These are phyloP conservation scores for Zanthoxylum bungeanum DNA, from an alignment of 345 rosid genomes.

Conservation along the genomic window DNA sequence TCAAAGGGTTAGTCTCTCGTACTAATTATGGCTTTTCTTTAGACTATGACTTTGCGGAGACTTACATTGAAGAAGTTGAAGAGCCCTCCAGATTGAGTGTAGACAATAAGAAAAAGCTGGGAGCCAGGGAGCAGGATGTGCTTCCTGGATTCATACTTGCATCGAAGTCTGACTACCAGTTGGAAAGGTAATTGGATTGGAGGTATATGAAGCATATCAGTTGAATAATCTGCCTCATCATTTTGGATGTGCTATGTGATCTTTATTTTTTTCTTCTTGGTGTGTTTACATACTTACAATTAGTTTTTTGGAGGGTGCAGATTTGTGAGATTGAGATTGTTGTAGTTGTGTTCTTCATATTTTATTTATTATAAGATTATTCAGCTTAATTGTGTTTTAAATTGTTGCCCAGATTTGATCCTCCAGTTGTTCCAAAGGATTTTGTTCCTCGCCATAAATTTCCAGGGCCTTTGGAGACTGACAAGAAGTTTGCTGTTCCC, in stretches of 20 bases:
- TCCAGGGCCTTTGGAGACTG: conserved; percentile 51
- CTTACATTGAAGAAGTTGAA: conserved; percentile 68
- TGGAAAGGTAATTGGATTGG: conserved; percentile 60
- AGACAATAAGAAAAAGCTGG: conserved; percentile 54
- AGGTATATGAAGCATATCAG: neutral
- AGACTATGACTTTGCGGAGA: conserved; percentile 75
- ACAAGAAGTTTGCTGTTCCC: conserved; percentile 40
- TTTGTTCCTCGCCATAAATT: conserved; percentile 77
- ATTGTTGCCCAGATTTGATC: conserved; percentile 63
- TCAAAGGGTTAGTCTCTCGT: neutral
- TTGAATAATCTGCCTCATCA: conserved; percentile 5
- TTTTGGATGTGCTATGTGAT: neutral
- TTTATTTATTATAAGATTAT: neutral
- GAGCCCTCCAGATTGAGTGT: conserved; percentile 50
- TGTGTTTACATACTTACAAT: neutral
- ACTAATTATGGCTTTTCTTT: conserved; percentile 22
- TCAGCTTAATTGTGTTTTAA: conserved; percentile 9
- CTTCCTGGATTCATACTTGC: conserved; percentile 77
- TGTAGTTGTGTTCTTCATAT: neutral
- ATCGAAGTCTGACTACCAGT: conserved; percentile 54
- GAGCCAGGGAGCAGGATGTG: conserved; percentile 55
- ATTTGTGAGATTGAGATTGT: neutral
- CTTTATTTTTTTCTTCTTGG: neutral
- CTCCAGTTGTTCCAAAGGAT: conserved; percentile 77
- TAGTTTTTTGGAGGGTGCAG: neutral